Base-by-base conservation (phyloP, 148 eudicot species). In the Silene uniflora region DNA sequence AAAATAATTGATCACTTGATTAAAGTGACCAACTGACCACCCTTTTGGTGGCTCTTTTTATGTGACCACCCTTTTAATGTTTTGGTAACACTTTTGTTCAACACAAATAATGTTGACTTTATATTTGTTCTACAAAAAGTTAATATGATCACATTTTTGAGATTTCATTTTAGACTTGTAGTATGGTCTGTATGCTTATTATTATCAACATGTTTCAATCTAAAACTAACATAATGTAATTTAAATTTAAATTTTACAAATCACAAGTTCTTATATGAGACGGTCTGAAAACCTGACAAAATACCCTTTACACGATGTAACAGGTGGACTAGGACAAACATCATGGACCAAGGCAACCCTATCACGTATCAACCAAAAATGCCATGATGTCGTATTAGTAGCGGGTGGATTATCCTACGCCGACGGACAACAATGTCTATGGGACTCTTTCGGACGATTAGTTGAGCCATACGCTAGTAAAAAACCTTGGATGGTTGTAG, bases 391-490 rank as follows among this genome's bases (percentile, higher is more conserved):
- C 1, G 27, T 94, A 19, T 77, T 91, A 0, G 52, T 87, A 7
- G 91, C 93, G 0, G 96, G 97, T 0, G 98, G 93, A 67, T 86
- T 94, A 12, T 86, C 98, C 7, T 91, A 91, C 47, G 98, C 98
- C 0, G 87, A 91, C 22, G 81, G 87, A 1, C 85, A 88, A 10
- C 98, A 94, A 61, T 86, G 89, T 0, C 84, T 90, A 0, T 94
- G 98, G 98, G 98, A 94, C 85, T 91, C 98, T 0, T 94, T 94
- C 21, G 98, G 98, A 0, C 91, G 88, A 0, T 71, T 94, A 7
- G 90, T 91, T 18, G 91, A 94, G 82, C 96, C 91, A 19, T 84
- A 88, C 8, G 91, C 97, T 0, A 91, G 93, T 77, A 56, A 69
- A 7, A 75, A 90, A 63, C 98, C 98, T 6, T 91, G 98, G 98